These are phyloP conservation scores for Cladorrhinum sp. DNA, from an alignment of 2,329 filamentous ascomycete genomes.

Conservation along the genomic window DNA sequence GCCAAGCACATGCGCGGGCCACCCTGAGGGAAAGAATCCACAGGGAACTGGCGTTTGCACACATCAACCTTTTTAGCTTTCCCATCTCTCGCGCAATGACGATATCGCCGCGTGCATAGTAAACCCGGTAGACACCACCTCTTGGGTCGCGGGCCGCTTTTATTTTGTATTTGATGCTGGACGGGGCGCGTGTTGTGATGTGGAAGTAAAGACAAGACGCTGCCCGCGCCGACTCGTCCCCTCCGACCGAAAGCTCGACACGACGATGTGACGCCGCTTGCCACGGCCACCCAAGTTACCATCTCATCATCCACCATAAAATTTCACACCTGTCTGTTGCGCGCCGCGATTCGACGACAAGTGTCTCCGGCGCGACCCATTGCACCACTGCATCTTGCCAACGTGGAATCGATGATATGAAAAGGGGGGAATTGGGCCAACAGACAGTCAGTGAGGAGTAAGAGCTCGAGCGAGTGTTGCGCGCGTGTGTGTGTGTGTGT, in stretches of 20 bases:
- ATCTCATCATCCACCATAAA: not conserved
- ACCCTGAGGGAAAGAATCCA: conserved; percentile 19
- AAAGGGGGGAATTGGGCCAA: conserved; percentile 10
- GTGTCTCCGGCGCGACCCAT: not conserved
- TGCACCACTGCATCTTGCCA: not conserved
- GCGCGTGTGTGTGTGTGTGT: not conserved
- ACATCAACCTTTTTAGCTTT: conserved; percentile 26
- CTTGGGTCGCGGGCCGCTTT: not conserved
- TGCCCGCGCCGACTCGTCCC: conserved; percentile 3
- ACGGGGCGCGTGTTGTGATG: conserved; percentile 15
- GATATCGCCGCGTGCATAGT: conserved; percentile 21
- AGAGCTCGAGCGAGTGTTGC: not conserved
- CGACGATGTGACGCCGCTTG: conserved; percentile 27
- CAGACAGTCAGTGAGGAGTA: conserved; percentile 3
- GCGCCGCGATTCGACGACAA: conserved; percentile 1
- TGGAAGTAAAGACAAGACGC: conserved; percentile 20
- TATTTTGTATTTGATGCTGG: not conserved
- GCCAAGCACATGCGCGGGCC: conserved; percentile 17
- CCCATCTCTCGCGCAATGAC: conserved; percentile 21
- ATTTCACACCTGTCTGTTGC: conserved; percentile 7
- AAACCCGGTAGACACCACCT: not conserved
- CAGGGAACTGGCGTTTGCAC: conserved; percentile 22
- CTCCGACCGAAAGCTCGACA: conserved; percentile 20
- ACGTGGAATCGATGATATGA: conserved; percentile 14
- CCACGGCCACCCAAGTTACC: conserved; percentile 5